Percentiles rank a stretch among this genome's conserved stretches.
Conservation (phyloP, 1,284 basidiomycete genomes). For the Pyrrhoderma noxium region DNA sequence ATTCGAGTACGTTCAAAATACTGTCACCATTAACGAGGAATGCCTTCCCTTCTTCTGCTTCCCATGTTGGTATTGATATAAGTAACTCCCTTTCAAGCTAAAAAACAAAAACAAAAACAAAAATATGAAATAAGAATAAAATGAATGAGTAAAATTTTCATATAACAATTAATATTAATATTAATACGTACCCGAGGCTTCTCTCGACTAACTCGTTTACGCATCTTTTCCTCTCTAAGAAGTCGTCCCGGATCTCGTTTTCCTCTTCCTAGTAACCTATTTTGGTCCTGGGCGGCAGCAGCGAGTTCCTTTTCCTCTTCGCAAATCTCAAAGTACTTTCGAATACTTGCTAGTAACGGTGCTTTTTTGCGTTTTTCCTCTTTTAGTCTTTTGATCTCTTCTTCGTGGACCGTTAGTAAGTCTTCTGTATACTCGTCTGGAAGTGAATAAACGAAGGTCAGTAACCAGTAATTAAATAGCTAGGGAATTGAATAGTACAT, state of each 20-base stretch:
- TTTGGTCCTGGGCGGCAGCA: conserved; percentile 72
- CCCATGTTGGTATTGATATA: conserved; percentile 79
- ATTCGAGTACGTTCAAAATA: conserved; percentile 71
- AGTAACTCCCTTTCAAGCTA: conserved; percentile 89
- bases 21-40: conserved; percentile 86
- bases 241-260: conserved; percentile 71
- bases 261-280: conserved; percentile 70
- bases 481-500: conserved; percentile 22
- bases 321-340: conserved; percentile 89
- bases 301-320: conserved; percentile 86
- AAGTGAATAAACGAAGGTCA: neutral
- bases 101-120: conserved; percentile 2
- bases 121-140: conserved; percentile 5
- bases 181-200: conserved; percentile 88
- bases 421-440: conserved; percentile 89
- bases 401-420: conserved; percentile 80
- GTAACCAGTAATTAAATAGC: neutral
- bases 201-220: conserved; percentile 90
- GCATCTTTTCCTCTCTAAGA: conserved; percentile 93
- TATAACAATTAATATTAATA: too few species aligned
- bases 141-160: too few species aligned
- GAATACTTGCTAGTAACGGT: conserved; percentile 68
- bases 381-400: conserved; percentile 75
- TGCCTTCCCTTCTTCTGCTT: conserved; percentile 64
- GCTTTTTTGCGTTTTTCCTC: conserved; percentile 76